Evolutionary conservation across 225 moss, liverwort and hornwort genomes (phyloP), one percentile per base, ranked within the genome.

Genomic region (Sphagnum contortum): DNA sequence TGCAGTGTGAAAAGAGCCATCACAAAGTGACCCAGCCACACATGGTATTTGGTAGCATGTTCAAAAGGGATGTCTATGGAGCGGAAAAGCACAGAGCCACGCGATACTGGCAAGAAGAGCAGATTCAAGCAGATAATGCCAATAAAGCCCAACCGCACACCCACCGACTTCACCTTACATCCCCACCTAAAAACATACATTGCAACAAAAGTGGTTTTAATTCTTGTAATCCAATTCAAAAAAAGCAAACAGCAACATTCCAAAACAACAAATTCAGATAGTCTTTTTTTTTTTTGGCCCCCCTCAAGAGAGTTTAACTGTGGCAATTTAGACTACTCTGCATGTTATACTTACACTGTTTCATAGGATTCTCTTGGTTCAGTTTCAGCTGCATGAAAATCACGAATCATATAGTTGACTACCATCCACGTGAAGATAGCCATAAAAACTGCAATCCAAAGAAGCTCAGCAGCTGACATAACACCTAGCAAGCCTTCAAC

Each of bases 1-100:
- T 96, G 96, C 44, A 90, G 66, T 9, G 96, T 83, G 71, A 92
- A 96, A 7, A 72, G n/a, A 9, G 49, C n/a, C 96, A 96, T 92
- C 71, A 83, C 90, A 73, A 92, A 92, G 75, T 96, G 90, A 6
- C 96, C 96, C 71, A 96, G 78, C 96, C 96, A 96, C 29, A 90
- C 85, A 69, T 91, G 96, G 62, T 96, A 96, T 57, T 88, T 92
- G 45, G 83, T 76, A 45, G 96, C 96, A 75, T 96, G 96, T 72
- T 96, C 96, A 61, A 96, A 92, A 10, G 96, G 90, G 48, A 96
- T 87, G 70, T 92, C 92, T 12, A 90, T 66, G 47, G 90, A 83
- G 48, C 92, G 90, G n/a, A 92, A 81, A 62, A 96, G 77, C 50
- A 85, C 85, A 67, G 96, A 96, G 60, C 96, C 96, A 44, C 96